Evolutionary conservation across 2,329 filamentous ascomycete species (phyloP), one percentile per base, ranked within the genome.

Genomic region (Pseudocercospora pini-densiflorae): DNA sequence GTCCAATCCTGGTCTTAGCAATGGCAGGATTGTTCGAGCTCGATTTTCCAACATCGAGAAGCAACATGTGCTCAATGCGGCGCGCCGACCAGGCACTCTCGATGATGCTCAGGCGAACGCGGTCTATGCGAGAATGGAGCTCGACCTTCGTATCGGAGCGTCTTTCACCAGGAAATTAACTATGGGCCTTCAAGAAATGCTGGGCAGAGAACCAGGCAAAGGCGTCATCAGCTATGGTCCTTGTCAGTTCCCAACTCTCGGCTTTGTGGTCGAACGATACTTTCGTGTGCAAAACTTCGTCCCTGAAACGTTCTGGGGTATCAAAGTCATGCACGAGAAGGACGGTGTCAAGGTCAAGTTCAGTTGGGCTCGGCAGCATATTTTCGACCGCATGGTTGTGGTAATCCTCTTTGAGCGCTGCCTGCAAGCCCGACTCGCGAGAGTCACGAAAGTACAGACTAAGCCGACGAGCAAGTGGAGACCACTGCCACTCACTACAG

Each of bases 261-360:
- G 95, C 0, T 99, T 99, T 71, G 94, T 99, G 1, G 95, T 99
- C 6, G 95, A 99, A 79, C 89, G 94, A 57, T 99, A 98, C 78
- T 92, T 97, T 73, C 89, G 92, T 59, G 95, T 99, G 60, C 90
- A 92, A 69, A 97, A 97, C 73, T 99, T 99, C 78, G 89, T 95
- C 0, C 91, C 94, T 0, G 95, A 99, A 76, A 83, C 87, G 0
- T 99, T 98, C 79, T 99, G 95, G 95, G 87, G 87, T 66, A 97
- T 99, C 82, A 94, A 90, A 72, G 85, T 99, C 45, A 89, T 88
- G 74, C 92, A 97, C 74, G 86, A 84, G 49, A 90, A 92, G 60
- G 90, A 97, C 43, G 84, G 87, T 3, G 92, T 93, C 63, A 89
- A 90, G 61, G 93, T 95, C 69, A 89, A 88, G 63, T 98, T 99